Percentiles rank a stretch among this genome's conserved stretches.
These are phyloP conservation scores for Moesziomyces antarcticus DNA, from an alignment of 1,284 basidiomycete genomes.

Conservation along the genomic window DNA sequence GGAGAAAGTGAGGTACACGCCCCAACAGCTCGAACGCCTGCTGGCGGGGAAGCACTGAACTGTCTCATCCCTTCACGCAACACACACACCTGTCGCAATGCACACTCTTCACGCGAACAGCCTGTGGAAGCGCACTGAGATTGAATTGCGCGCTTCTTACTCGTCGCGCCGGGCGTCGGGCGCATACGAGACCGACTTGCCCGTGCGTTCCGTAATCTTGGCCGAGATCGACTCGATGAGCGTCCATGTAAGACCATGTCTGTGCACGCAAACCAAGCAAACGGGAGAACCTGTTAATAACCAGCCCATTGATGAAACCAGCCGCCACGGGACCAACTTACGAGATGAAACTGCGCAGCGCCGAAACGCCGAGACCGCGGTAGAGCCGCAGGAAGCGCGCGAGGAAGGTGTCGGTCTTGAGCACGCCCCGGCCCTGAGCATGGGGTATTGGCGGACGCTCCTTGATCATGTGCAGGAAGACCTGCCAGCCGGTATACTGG, in stretches of 20 bases:
- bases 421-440: conserved; percentile 4
- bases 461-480: conserved; percentile 79
- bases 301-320: no score
- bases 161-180: conserved; percentile 7
- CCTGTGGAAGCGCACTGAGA: no score
- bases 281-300: no score
- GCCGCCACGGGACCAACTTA: conserved; percentile 7
- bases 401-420: conserved; percentile 72
- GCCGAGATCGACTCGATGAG: conserved; percentile 62
- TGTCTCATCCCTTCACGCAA: no score
- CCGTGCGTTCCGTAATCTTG: conserved; percentile 51
- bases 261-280: neutral
- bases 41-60: no score
- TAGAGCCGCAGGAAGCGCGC: conserved; percentile 61
- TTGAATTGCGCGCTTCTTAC: neutral
- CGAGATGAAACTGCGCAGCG: conserved; percentile 64
- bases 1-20: conserved; percentile 15
- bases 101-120: no score
- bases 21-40: conserved; percentile 23
- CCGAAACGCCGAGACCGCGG: conserved; percentile 63
- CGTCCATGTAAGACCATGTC: conserved; percentile 66
- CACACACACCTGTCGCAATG: neutral
- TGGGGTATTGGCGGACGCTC: conserved; percentile 76
- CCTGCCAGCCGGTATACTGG: conserved; percentile 76
- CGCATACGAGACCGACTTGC: conserved; percentile 22